A percentile compares a stretch with the other conserved stretches of the same genome.
phyloP scores from a whole-genome alignment of 2,329 filamentous ascomycete species.

The Talaromyces rugulosus region DNA sequence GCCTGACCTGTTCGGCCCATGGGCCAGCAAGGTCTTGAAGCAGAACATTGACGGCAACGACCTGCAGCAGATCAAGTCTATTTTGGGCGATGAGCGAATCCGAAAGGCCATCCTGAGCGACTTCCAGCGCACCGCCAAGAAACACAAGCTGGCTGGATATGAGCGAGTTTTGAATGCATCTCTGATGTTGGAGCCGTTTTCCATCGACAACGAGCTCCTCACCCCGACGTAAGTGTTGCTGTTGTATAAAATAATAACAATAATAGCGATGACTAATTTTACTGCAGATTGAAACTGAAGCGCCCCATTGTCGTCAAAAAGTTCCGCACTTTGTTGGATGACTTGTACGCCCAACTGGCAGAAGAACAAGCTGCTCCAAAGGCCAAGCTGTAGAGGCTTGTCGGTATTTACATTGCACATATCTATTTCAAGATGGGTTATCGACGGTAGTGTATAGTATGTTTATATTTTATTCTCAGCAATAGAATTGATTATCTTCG shows the following conservation, averaged over 20 bases:
- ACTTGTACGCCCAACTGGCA: slow-evolving; percentile 56
- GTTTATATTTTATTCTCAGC: neutral
- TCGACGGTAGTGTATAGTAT: neutral
- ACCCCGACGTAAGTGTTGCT: slow-evolving; percentile 42
- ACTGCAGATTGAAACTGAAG: slow-evolving; percentile 64
- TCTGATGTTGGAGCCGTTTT: slow-evolving; percentile 83
- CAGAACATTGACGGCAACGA: slow-evolving; percentile 63
- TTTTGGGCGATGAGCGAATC: slow-evolving; percentile 65
- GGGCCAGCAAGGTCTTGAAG: slow-evolving; percentile 71
- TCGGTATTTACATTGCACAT: neutral
- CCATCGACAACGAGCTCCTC: slow-evolving; percentile 80
- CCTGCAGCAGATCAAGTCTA: slow-evolving; percentile 61
- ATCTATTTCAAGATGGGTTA: neutral
- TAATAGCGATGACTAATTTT: neutral
- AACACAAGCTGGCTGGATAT: slow-evolving; percentile 86
- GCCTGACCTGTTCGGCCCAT: slow-evolving; percentile 75
- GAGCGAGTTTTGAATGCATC: slow-evolving; percentile 74
- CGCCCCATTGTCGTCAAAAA: slow-evolving; percentile 62
- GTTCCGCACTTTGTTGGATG: slow-evolving; percentile 55
- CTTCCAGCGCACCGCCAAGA: slow-evolving; percentile 71
- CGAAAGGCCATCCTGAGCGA: slow-evolving; percentile 71
- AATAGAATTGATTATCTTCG: neutral
- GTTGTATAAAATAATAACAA: neutral
- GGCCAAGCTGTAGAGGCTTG: slow-evolving; percentile 25
- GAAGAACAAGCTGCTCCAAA: slow-evolving; percentile 33